Conservation (phyloP, 345 rosid genomes). For the Gossypium raimondii region DNA sequence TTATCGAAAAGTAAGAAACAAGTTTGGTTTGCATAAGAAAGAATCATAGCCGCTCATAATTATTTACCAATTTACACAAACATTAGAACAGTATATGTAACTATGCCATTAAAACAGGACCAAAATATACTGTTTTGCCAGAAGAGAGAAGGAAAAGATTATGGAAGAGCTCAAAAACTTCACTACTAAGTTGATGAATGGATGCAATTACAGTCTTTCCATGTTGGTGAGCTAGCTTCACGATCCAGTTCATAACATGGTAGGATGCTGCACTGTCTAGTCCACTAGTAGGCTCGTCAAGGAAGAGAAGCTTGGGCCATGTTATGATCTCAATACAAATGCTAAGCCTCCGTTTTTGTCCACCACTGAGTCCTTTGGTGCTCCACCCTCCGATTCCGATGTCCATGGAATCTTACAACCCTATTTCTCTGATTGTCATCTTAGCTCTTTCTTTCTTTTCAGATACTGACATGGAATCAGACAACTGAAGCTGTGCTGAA, state of each 20-base stretch:
- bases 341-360: neutral
- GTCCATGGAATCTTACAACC: neutral
- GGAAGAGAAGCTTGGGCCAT: neutral
- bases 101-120: neutral
- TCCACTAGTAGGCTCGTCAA: neutral
- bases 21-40: too few species aligned
- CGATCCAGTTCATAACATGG: slow-evolving; percentile 33
- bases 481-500: neutral
- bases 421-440: neutral
- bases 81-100: neutral
- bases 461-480: neutral
- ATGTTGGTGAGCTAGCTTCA: slow-evolving; percentile 23
- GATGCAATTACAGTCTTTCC: neutral
- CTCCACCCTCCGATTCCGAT: slow-evolving; percentile 49
- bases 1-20: slow-evolving; percentile 28
- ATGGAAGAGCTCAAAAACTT: neutral
- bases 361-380: slow-evolving; percentile 25
- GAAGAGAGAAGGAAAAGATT: neutral
- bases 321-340: neutral
- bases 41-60: too few species aligned
- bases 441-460: neutral
- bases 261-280: neutral
- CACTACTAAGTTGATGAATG: neutral
- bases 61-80: too few species aligned
- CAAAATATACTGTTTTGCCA: neutral